Percentiles rank a stretch among this genome's conserved stretches.
Evolutionary conservation across 495 filamentous ascomycete species (phyloP).

Genomic region (Lophiotrema nucula): DNA sequence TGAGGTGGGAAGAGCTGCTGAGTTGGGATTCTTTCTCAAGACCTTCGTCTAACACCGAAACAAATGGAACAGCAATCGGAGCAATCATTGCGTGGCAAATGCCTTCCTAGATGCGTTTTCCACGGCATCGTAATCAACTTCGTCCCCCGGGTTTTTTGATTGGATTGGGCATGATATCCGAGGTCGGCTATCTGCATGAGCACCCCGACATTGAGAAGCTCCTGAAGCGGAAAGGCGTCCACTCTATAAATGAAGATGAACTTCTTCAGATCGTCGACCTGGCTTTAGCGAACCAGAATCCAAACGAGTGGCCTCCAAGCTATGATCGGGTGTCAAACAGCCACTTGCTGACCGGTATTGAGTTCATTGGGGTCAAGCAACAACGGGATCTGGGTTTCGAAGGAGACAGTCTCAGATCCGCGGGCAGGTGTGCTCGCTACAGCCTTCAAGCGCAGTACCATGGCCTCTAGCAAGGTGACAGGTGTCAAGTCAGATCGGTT

Average conservation of each 20-base stretch:
- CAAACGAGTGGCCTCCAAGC: background rate
- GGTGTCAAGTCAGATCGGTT: background rate
- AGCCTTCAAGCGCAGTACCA: too few relatives aligned
- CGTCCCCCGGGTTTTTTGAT: conserved; percentile 29
- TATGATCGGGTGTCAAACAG: background rate
- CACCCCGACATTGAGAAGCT: background rate
- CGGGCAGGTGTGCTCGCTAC: background rate
- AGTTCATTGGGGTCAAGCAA: background rate
- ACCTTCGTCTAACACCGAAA: background rate
- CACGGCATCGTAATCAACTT: conserved; percentile 22
- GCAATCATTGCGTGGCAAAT: conserved; percentile 21
- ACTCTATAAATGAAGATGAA: background rate
- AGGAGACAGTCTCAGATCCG: background rate
- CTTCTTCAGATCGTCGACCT: background rate
- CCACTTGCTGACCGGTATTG: background rate
- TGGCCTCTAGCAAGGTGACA: background rate
- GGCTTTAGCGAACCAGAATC: background rate
- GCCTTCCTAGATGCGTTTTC: conserved; percentile 25
- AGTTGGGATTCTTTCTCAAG: conserved; percentile 35
- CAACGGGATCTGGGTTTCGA: background rate
- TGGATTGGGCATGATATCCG: conserved; percentile 33
- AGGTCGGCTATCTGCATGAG: conserved; percentile 11
- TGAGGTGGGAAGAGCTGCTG: background rate
- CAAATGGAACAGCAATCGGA: conserved; percentile 6
- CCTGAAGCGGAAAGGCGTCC: background rate